Percentiles rank a stretch among this genome's conserved stretches.
These are phyloP conservation scores for Peronospora destructor DNA, from an alignment of 352 stramenopile species.

Conservation along the genomic window DNA sequence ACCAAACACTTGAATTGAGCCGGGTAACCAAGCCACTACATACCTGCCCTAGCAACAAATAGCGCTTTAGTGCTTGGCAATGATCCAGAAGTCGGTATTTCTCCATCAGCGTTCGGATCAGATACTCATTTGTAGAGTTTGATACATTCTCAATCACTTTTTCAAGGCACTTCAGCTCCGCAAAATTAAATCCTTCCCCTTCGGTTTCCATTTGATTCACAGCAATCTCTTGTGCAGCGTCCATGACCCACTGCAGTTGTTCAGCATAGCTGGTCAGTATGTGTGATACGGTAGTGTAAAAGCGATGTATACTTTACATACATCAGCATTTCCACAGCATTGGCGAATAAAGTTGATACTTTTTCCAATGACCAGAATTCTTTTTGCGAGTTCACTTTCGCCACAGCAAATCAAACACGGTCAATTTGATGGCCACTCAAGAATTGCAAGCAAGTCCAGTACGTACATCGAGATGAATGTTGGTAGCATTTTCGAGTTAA, in stretches of 20 bases:
- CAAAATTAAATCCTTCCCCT: slow-evolving; percentile 61
- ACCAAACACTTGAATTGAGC: not conserved
- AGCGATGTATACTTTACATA: slow-evolving; percentile 18
- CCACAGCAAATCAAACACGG: slow-evolving; percentile 2
- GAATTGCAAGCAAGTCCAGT: not conserved
- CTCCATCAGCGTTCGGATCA: slow-evolving; percentile 89
- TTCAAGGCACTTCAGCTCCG: slow-evolving; percentile 62
- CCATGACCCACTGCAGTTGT: slow-evolving; percentile 62
- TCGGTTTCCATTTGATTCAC: slow-evolving; percentile 41
- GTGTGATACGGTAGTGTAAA: not conserved
- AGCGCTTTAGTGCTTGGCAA: slow-evolving; percentile 94
- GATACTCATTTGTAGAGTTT: slow-evolving; percentile 77
- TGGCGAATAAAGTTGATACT: slow-evolving; percentile 98
- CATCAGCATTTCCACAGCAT: slow-evolving; percentile 90
- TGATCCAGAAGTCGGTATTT: slow-evolving; percentile 93
- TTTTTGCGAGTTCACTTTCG: slow-evolving; percentile 82
- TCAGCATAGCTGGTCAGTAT: slow-evolving; percentile 1
- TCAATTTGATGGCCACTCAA: slow-evolving; percentile 1
- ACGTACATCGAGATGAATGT: slow-evolving; percentile 81
- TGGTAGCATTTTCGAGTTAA: slow-evolving; percentile 81
- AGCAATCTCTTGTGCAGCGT: slow-evolving; percentile 38
- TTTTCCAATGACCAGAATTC: slow-evolving; percentile 94
- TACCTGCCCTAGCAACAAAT: slow-evolving; percentile 96
- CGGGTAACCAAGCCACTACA: not conserved
- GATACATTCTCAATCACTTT: slow-evolving; percentile 75